Conservation (phyloP, 1,284 basidiomycete species). For the Rhodotorula sp. region DNA sequence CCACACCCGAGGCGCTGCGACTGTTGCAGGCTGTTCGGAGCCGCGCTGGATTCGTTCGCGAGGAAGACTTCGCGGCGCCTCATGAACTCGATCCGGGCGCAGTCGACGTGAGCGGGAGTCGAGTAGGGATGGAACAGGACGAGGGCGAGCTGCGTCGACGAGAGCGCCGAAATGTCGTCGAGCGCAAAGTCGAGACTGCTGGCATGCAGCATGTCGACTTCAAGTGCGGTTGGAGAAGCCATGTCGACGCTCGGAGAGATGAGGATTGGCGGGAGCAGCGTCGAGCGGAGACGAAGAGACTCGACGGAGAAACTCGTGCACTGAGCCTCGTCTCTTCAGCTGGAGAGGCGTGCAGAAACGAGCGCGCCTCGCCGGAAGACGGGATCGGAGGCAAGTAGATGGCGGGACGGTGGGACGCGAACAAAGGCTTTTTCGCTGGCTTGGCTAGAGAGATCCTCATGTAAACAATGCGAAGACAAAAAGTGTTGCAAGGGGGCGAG, state of each 20-base stretch:
- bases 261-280: not conserved
- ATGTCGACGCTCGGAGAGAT: no score
- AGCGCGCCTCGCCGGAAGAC: no score
- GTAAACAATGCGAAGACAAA: not conserved
- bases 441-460: no score
- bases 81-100: not conserved
- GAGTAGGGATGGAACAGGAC: constrained; percentile 14
- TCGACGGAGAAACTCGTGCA: no score
- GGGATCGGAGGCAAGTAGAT: not conserved
- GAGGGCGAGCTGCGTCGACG: constrained; percentile 11
- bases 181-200: not conserved
- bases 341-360: no score
- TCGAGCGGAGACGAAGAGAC: not conserved
- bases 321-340: no score
- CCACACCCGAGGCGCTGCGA: not conserved
- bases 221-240: not conserved
- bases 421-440: not conserved
- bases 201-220: not conserved
- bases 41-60: not conserved
- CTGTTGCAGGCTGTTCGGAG: not conserved
- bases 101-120: no score
- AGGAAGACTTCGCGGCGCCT: not conserved
- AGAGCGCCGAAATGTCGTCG: not conserved
- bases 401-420: not conserved
- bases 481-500: not conserved